phyloP scores from a whole-genome alignment of 2,329 filamentous ascomycete species.

The Pezicula radicicola region DNA sequence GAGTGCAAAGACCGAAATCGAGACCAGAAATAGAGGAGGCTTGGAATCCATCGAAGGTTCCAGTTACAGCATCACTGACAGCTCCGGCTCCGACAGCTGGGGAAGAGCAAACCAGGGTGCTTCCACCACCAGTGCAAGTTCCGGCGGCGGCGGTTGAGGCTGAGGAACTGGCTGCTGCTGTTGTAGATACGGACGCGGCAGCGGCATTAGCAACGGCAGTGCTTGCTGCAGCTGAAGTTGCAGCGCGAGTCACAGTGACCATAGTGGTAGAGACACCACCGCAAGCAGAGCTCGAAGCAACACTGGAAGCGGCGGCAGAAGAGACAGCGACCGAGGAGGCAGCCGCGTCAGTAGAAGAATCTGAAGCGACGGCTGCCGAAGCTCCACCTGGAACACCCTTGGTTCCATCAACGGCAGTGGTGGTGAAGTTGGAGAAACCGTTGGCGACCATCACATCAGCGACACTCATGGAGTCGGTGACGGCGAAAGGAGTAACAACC shows the following conservation, averaged over 20 bases:
- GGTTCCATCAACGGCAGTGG: conserved; percentile 30
- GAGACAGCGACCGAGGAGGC: conserved; percentile 7
- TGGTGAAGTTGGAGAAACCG: conserved; percentile 61
- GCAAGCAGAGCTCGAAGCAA: conserved; percentile 15
- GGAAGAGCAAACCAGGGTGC: conserved; percentile 4
- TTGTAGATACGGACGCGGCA: conserved; percentile 4
- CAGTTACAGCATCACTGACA: conserved; percentile 12
- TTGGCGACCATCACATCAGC: conserved; percentile 60
- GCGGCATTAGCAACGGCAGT: conserved; percentile 8
- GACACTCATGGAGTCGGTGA: conserved; percentile 58
- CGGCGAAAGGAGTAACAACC: conserved; percentile 47
- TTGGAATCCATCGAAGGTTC: conserved; percentile 16
- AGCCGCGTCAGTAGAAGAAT: conserved; percentile 1
- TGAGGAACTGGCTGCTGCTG: conserved; percentile 18
- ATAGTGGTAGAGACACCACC: conserved; percentile 12
- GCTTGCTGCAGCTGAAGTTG: conserved; percentile 8
- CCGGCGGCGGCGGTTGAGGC: conserved; percentile 7
- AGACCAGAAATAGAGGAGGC: conserved; percentile 30
- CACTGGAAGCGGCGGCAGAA: conserved; percentile 5
- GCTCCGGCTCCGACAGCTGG: conserved; percentile 11
- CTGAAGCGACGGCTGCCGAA: conserved; percentile 1
- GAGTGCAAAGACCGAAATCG: conserved; percentile 47
- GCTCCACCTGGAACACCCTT: conserved; percentile 18
- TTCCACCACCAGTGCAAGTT: too few species aligned
- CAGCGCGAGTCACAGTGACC: conserved; percentile 13